Evolutionary conservation across 257 asterid genomes (phyloP).

Genomic region (Leptodermis oblonga): DNA sequence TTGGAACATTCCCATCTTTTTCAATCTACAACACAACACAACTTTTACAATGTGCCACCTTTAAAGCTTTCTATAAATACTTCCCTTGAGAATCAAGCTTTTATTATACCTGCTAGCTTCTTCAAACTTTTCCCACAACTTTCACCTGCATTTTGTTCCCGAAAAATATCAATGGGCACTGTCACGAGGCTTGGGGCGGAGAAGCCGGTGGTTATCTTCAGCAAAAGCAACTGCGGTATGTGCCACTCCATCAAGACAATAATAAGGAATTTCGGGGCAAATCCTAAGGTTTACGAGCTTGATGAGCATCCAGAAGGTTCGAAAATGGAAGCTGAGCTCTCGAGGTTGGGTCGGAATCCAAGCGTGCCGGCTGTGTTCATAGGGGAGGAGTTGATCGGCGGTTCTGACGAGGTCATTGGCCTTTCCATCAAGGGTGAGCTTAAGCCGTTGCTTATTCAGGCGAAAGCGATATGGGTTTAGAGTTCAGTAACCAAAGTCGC

Average conservation of each 20-base stretch:
- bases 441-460: constrained; percentile 25
- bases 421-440: constrained; percentile 27
- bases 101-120: no score
- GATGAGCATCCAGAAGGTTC: constrained; percentile 28
- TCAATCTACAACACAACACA: not conserved
- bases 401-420: constrained; percentile 29
- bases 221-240: constrained; percentile 34
- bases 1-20: constrained; percentile 5
- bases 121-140: no score
- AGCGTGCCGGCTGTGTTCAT: constrained; percentile 34
- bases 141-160: not conserved
- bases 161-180: constrained; percentile 23
- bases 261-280: constrained; percentile 31
- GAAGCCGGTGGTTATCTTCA: constrained; percentile 36
- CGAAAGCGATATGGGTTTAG: constrained; percentile 35
- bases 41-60: not conserved
- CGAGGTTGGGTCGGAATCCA: constrained; percentile 17
- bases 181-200: constrained; percentile 23
- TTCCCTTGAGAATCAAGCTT: not conserved
- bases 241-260: constrained; percentile 27
- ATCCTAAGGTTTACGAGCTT: constrained; percentile 29
- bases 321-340: constrained; percentile 28
- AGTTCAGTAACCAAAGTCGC: not conserved
- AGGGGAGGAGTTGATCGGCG: constrained; percentile 28
- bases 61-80: constrained; percentile 5